Evolutionary conservation across 805 yeast species (phyloP).

Genomic region (Ogataea glucozyma): DNA sequence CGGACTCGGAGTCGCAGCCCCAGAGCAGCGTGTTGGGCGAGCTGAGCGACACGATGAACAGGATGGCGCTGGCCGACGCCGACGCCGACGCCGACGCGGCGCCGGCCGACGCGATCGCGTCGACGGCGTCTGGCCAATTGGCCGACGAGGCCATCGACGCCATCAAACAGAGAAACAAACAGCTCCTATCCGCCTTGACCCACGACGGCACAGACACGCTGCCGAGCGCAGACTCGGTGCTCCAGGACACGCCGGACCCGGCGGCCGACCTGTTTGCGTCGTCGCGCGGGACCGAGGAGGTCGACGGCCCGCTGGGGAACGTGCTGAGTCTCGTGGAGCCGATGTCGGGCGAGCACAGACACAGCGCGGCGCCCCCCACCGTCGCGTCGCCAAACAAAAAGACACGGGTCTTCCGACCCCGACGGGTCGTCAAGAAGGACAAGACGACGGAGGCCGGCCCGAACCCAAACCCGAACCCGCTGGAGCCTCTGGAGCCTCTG

Average conservation of each 20-base stretch:
- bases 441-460: conserved; percentile 1
- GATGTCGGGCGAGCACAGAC: too few species aligned
- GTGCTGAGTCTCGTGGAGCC: conserved; percentile 18
- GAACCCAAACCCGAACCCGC: conserved; percentile 4
- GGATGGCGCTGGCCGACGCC: conserved; percentile 18
- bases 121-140: too few species aligned
- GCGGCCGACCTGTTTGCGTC: conserved; percentile 21
- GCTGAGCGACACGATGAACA: conserved; percentile 25
- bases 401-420: conserved; percentile 46
- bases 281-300: conserved; percentile 9
- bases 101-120: too few species aligned
- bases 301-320: conserved; percentile 26
- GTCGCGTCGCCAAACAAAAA: conserved; percentile 41
- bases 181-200: conserved; percentile 45
- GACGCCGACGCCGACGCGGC: conserved; percentile 10
- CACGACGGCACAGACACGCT: conserved; percentile 29
- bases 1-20: conserved; percentile 17
- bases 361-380: not conserved
- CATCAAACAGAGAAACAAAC: conserved; percentile 37
- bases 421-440: conserved; percentile 34
- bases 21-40: conserved; percentile 15
- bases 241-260: conserved; percentile 20
- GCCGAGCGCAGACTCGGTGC: conserved; percentile 12
- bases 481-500: too few species aligned
- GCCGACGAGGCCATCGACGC: conserved; percentile 18